A percentile compares a stretch with the other conserved stretches of the same genome.
These are phyloP conservation scores for Scedosporium dehoogii DNA, from an alignment of 2,329 filamentous ascomycete species.

Conservation along the genomic window DNA sequence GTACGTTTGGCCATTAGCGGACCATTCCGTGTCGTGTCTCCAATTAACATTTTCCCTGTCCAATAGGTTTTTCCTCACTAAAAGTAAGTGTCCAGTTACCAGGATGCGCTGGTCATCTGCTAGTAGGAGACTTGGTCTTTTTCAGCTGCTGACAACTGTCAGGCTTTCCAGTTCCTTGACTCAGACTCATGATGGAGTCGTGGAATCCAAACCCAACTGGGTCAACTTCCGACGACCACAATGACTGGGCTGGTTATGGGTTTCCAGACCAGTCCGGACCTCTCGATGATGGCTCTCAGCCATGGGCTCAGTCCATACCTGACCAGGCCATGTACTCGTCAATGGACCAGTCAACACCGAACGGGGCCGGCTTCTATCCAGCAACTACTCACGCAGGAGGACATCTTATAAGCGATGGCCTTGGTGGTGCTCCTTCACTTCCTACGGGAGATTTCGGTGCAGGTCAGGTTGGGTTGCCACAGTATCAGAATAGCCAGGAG, in stretches of 20 bases:
- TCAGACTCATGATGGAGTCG: slow-evolving; percentile 29
- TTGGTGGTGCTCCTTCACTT: slow-evolving; percentile 19
- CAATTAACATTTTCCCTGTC: neutral
- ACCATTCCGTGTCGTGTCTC: neutral
- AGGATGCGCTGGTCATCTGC: neutral
- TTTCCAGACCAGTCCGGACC: slow-evolving; percentile 24
- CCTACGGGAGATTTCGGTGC: slow-evolving; percentile 19
- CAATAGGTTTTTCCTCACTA: neutral
- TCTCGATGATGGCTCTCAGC: slow-evolving; percentile 25
- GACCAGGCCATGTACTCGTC: slow-evolving; percentile 22
- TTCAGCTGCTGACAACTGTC: too few relatives aligned
- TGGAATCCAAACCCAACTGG: slow-evolving; percentile 28
- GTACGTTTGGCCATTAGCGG: neutral
- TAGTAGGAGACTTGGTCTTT: neutral
- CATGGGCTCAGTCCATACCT: slow-evolving; percentile 26
- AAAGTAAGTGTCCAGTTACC: neutral
- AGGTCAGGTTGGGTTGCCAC: slow-evolving; percentile 19
- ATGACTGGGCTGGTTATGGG: slow-evolving; percentile 25
- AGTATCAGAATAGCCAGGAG: slow-evolving; percentile 23
- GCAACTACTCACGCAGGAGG: slow-evolving; percentile 21
- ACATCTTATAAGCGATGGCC: slow-evolving; percentile 20
- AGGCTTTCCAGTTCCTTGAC: too few relatives aligned
- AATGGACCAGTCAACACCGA: slow-evolving; percentile 16
- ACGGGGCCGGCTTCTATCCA: slow-evolving; percentile 22
- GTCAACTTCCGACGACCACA: slow-evolving; percentile 16